phyloP scores from a whole-genome alignment of 2,329 filamentous ascomycete species.

The Pyrenochaeta sp. region DNA sequence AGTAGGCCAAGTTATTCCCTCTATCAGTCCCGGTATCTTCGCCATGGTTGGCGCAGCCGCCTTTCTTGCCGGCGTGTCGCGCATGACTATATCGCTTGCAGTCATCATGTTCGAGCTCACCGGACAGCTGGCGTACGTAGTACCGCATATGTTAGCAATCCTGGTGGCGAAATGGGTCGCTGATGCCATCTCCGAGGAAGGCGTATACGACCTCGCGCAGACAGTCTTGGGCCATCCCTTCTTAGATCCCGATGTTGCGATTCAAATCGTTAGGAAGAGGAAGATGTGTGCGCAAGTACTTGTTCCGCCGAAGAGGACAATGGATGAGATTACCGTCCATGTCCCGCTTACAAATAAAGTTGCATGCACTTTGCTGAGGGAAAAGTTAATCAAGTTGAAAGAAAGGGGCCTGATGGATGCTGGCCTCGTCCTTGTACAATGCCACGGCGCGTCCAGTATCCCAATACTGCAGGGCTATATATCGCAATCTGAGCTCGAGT shows the following conservation, averaged over 20 bases:
- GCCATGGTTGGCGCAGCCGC: slow-evolving; percentile 68
- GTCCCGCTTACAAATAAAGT: slow-evolving; percentile 58
- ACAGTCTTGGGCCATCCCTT: slow-evolving; percentile 67
- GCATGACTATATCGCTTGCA: slow-evolving; percentile 66
- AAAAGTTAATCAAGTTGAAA: slow-evolving; percentile 59
- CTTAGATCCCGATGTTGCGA: slow-evolving; percentile 61
- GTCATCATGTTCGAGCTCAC: slow-evolving; percentile 70
- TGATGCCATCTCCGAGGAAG: slow-evolving; percentile 61
- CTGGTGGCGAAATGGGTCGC: slow-evolving; percentile 68
- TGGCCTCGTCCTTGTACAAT: slow-evolving; percentile 64
- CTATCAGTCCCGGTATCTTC: slow-evolving; percentile 65
- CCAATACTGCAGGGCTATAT: slow-evolving; percentile 64
- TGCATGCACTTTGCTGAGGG: slow-evolving; percentile 49
- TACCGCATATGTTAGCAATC: slow-evolving; percentile 68
- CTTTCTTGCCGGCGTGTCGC: slow-evolving; percentile 65
- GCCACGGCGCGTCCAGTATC: slow-evolving; percentile 9
- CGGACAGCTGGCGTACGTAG: slow-evolving; percentile 65
- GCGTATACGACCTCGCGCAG: slow-evolving; percentile 69
- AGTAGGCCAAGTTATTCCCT: slow-evolving; percentile 55
- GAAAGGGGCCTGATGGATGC: slow-evolving; percentile 64
- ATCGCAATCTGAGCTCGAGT: slow-evolving; percentile 63
- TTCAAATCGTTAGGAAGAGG: slow-evolving; percentile 53
- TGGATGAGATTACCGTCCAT: slow-evolving; percentile 64
- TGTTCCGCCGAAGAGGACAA: slow-evolving; percentile 62
- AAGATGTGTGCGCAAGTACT: slow-evolving; percentile 56